phyloP scores from a whole-genome alignment of 2,329 filamentous ascomycete genomes.

The Diaporthe longicolla region DNA sequence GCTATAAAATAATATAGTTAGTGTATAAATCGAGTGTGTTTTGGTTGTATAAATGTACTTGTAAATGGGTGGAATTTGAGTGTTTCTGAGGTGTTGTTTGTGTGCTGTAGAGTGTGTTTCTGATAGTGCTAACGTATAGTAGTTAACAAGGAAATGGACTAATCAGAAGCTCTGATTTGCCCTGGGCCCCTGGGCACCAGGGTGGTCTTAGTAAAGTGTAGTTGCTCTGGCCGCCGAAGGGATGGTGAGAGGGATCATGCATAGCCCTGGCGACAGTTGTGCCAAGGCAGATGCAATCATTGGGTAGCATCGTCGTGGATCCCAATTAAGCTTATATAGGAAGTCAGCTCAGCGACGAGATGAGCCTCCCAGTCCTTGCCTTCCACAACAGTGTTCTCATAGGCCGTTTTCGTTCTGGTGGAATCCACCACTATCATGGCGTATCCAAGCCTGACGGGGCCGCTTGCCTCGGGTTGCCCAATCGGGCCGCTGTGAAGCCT shows the following conservation, averaged over 20 bases:
- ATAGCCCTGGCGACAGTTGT: not conserved
- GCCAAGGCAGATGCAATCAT: slow-evolving; percentile 21
- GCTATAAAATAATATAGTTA: too few relatives aligned
- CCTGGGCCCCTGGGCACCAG: fast-evolving
- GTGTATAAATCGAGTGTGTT: too few relatives aligned
- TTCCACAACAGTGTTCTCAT: not conserved
- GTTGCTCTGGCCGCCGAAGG: too few relatives aligned
- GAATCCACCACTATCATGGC: slow-evolving; percentile 10
- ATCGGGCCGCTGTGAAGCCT: slow-evolving; percentile 15
- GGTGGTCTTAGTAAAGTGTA: too few relatives aligned
- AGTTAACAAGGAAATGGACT: too few relatives aligned
- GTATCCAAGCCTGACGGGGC: slow-evolving; percentile 9
- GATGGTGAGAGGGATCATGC: not conserved
- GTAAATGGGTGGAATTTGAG: too few relatives aligned
- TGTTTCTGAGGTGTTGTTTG: too few relatives aligned
- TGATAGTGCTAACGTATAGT: too few relatives aligned
- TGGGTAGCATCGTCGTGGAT: slow-evolving; percentile 25
- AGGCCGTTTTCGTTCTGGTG: slow-evolving; percentile 4
- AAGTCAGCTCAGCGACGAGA: slow-evolving; percentile 12
- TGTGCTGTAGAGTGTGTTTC: too few relatives aligned
- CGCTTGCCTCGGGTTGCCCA: slow-evolving; percentile 12
- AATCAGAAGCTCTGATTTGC: too few relatives aligned
- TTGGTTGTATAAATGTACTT: too few relatives aligned
- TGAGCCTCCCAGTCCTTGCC: not conserved
- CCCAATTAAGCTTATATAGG: slow-evolving; percentile 31